Evolutionary conservation across 805 yeast genomes (phyloP), one percentile per base, ranked within the genome.

Genomic region (Teunomyces kruisii): DNA sequence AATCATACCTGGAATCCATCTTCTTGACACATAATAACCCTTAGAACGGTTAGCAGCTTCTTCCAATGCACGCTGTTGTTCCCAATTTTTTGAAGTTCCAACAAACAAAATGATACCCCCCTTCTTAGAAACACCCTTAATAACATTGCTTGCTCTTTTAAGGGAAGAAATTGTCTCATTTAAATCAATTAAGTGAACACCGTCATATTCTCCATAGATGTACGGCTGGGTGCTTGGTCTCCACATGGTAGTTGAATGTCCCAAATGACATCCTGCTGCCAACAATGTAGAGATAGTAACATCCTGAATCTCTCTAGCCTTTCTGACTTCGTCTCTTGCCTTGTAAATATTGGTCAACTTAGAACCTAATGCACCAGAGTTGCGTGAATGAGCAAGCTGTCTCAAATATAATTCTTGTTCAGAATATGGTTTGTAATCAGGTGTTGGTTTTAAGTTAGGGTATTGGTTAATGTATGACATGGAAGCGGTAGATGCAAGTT

Each of bases 1-100:
- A 53, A 94, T 75, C 17, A 95, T 86, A 53, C 99, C 99, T 2
- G 97, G 97, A 48, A 88, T 80, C 99, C 99, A 94, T 60, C 90
- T 81, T 39, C 81, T 77, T 16, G 86, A 75, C 15, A 94, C 91
- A 59, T 85, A 90, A 67, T 81, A 89, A 12, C 96, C 97, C 46
- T 80, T 76, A 44, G 83, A 72, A 53, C 95, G 78, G 38, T 73
- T 69, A 1, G 98, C 96, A 9, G 96, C 96, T 48, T 77, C 80
- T 58, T 83, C 84, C 39, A 94, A 80, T 1, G 89, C 77, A 44
- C 85, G 75, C 49, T 80, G 79, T 57, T 88, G 94, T 44, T 67
- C 72, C 62, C 64, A 57, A 43, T 89, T 91, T 41, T 81, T 80
- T 45, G 86, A 75, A 8, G 96, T 85, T 19, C 98, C 98, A 17